phyloP scores from a whole-genome alignment of 164 flowering plant species.

The Echeveria elegans region DNA sequence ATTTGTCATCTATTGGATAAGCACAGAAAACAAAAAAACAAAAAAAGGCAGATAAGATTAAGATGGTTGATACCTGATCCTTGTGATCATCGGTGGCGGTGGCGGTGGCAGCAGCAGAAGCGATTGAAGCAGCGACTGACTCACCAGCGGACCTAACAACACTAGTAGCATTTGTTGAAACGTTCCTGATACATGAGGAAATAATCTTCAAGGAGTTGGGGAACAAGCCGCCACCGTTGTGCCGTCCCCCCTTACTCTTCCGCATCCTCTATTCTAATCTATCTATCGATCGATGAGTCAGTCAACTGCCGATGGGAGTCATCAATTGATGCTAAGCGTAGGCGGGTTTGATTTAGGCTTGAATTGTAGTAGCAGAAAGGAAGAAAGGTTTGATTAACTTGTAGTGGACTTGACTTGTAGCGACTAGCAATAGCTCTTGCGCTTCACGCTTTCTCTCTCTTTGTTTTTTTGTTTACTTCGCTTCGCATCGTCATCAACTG shows the following conservation, averaged over 20 bases:
- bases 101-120: constrained; percentile 39
- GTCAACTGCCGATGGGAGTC: not conserved
- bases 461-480: too few species aligned
- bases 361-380: not conserved
- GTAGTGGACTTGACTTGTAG: not conserved
- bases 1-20: not conserved
- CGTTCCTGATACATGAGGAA: constrained; percentile 72
- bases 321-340: not conserved
- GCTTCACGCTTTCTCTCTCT: constrained; percentile 3
- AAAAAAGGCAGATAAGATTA: too few species aligned
- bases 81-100: constrained; percentile 39
- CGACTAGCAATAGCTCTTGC: not conserved
- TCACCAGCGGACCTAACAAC: constrained; percentile 64
- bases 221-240: constrained; percentile 43
- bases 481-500: too few species aligned
- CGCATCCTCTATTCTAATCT: constrained; percentile 1
- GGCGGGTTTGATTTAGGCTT: constrained; percentile 1
- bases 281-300: too few species aligned
- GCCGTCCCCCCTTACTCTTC: constrained; percentile 19
- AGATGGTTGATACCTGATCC: too few species aligned
- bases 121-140: constrained; percentile 64
- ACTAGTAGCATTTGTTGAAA: constrained; percentile 38
- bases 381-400: not conserved
- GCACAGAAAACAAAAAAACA: not conserved
- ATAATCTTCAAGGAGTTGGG: constrained; percentile 68